Percentiles rank a stretch among this genome's conserved stretches.
These are phyloP conservation scores for Raphanus raphanistrum DNA, from an alignment of 345 rosid species.

Conservation along the genomic window DNA sequence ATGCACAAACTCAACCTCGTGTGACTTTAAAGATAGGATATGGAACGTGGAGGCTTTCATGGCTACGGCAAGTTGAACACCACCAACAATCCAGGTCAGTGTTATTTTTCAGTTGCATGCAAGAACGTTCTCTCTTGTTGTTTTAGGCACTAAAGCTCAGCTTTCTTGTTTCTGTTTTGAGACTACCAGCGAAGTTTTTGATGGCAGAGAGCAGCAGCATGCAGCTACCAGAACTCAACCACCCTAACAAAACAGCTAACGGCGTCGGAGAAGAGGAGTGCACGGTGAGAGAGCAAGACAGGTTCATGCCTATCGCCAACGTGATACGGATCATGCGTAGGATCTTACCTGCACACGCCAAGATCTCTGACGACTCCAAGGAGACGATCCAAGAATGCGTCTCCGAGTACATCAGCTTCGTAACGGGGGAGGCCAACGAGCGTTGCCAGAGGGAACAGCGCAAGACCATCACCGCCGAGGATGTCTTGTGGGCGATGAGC, in stretches of 20 bases:
- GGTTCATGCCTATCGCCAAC: conserved; percentile 93
- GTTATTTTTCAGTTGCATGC: neutral
- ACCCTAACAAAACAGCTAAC: conserved; percentile 24
- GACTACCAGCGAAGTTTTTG: neutral
- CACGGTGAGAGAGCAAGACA: conserved; percentile 82
- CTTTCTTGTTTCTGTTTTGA: too few species aligned
- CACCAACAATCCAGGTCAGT: conserved; percentile 29
- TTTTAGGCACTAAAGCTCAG: too few species aligned
- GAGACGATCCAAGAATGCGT: conserved; percentile 96
- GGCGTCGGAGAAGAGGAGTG: conserved; percentile 53
- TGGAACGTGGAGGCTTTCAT: conserved; percentile 68
- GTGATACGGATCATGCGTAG: conserved; percentile 91
- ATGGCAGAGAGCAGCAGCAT: neutral
- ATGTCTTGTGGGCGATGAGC: conserved; percentile 91
- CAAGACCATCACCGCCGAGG: conserved; percentile 94
- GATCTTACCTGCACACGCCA: conserved; percentile 86
- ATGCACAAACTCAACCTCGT: conserved; percentile 12
- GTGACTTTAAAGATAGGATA: conserved; percentile 21
- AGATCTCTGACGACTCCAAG: conserved; percentile 93
- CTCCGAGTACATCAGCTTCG: conserved; percentile 95
- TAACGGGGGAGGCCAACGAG: conserved; percentile 96
- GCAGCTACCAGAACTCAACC: conserved; percentile 33
- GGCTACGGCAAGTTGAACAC: conserved; percentile 54
- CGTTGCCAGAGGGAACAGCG: conserved; percentile 95
- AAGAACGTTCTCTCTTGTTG: neutral